Evolutionary conservation across 2,329 filamentous ascomycete species (phyloP).

Genomic region (Pestalotiopsis fici): DNA sequence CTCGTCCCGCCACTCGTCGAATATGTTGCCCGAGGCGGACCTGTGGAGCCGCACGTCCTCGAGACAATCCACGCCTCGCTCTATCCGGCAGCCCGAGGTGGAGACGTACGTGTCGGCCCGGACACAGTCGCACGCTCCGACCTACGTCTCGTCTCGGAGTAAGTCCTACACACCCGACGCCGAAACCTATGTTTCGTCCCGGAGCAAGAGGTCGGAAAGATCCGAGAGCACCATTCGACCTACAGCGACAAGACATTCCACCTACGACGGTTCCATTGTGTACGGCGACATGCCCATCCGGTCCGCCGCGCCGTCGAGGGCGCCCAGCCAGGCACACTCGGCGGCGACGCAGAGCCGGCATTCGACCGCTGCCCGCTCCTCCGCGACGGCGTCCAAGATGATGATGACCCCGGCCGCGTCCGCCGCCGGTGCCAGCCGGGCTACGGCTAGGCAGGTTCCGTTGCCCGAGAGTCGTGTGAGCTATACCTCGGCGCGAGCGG

Average conservation of each 20-base stretch:
- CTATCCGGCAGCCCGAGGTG: conserved; percentile 8
- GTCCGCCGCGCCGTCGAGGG: conserved; percentile 10
- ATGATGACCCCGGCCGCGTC: conserved; percentile 11
- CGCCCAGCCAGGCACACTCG: conserved; percentile 16
- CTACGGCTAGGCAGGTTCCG: conserved; percentile 4
- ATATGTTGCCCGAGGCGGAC: conserved; percentile 9
- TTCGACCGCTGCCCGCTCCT: conserved; percentile 10
- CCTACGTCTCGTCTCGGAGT: conserved; percentile 10
- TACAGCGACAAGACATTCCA: neutral
- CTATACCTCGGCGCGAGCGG: neutral
- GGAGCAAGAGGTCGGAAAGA: conserved; percentile 23
- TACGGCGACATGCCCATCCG: conserved; percentile 35
- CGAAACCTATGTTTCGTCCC: conserved; percentile 46
- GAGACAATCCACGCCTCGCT: conserved; percentile 8
- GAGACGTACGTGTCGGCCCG: conserved; percentile 12
- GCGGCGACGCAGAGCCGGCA: conserved; percentile 15
- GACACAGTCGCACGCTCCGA: conserved; percentile 22
- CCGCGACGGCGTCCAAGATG: conserved; percentile 6
- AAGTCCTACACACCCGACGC: conserved; percentile 33
- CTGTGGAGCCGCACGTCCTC: conserved; percentile 8
- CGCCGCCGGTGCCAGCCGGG: conserved; percentile 12
- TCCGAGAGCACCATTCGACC: conserved; percentile 33
- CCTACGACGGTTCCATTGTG: neutral
- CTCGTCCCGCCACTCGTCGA: conserved; percentile 19
- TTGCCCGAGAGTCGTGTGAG: conserved; percentile 5